Evolutionary conservation across 2,329 filamentous ascomycete species (phyloP).

Genomic region (Juglanconis sp.): DNA sequence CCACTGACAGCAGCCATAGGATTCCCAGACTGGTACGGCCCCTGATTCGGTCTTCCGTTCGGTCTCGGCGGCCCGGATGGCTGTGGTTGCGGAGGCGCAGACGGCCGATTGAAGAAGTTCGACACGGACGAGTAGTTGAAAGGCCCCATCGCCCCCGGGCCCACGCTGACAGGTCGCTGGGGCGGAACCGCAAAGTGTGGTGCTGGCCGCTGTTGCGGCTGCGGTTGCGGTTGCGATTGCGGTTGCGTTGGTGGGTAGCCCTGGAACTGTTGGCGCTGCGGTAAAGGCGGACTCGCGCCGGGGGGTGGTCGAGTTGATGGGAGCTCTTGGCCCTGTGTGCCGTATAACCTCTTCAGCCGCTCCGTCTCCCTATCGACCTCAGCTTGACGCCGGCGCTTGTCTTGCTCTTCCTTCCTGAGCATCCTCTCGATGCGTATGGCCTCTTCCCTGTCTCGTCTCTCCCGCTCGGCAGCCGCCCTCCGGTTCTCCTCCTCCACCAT

Average conservation of each 20-base stretch:
- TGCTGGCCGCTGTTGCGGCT: slow-evolving; percentile 27
- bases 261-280: slow-evolving; percentile 17
- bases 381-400: slow-evolving; percentile 52
- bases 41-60: slow-evolving; percentile 21
- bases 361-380: slow-evolving; percentile 79
- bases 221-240: too few relatives aligned
- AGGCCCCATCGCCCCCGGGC: slow-evolving; percentile 30
- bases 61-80: slow-evolving; percentile 18
- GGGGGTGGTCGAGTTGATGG: slow-evolving; percentile 23
- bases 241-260: slow-evolving; percentile 17
- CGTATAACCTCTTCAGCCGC: slow-evolving; percentile 67
- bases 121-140: slow-evolving; percentile 21
- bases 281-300: slow-evolving; percentile 13
- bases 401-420: slow-evolving; percentile 64
- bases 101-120: slow-evolving; percentile 29
- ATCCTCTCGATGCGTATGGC: slow-evolving; percentile 60
- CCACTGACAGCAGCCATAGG: slow-evolving; percentile 22
- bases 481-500: slow-evolving; percentile 52
- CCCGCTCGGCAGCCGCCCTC: slow-evolving; percentile 46
- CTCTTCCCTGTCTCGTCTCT: slow-evolving; percentile 53
- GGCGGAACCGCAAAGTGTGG: slow-evolving; percentile 21
- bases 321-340: slow-evolving; percentile 48
- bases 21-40: slow-evolving; percentile 19
- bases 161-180: slow-evolving; percentile 45
- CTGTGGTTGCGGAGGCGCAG: slow-evolving; percentile 19